Evolutionary conservation across 257 asterid species (phyloP).

Genomic region (Lavandula angustifolia): DNA sequence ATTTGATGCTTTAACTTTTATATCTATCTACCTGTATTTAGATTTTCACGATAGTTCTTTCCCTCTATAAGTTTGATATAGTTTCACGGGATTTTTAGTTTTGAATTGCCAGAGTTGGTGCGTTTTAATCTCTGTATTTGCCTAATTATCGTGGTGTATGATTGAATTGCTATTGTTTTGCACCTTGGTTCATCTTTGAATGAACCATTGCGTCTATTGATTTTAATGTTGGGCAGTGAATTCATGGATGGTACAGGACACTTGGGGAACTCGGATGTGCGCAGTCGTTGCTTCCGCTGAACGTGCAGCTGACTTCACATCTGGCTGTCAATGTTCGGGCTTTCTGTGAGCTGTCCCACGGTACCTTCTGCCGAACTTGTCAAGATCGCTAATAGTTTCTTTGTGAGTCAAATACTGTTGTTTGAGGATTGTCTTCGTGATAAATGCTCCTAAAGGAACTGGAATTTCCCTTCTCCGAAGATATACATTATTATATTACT

Average conservation of each 20-base stretch:
- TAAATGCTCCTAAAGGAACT: constrained; percentile 1
- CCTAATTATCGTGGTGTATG: neutral
- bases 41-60: neutral
- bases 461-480: neutral
- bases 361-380: constrained; percentile 85
- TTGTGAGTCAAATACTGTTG: constrained; percentile 51
- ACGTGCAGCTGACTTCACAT: constrained; percentile 62
- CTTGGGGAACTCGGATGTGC: constrained; percentile 63
- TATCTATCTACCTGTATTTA: neutral
- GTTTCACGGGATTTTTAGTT: neutral
- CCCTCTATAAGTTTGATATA: neutral
- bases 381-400: constrained; percentile 85
- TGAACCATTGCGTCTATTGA: neutral
- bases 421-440: constrained; percentile 26
- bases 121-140: neutral
- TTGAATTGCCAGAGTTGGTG: neutral
- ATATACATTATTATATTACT: constrained; percentile 2
- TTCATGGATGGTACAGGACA: constrained; percentile 43
- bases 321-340: constrained; percentile 62
- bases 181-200: neutral
- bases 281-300: constrained; percentile 67
- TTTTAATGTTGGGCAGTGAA: neutral
- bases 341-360: constrained; percentile 80
- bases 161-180: neutral
- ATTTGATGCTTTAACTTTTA: constrained; percentile 25